Base-by-base conservation (phyloP, 1,284 basidiomycete genomes). In the Sphaerobolus stellatus region DNA sequence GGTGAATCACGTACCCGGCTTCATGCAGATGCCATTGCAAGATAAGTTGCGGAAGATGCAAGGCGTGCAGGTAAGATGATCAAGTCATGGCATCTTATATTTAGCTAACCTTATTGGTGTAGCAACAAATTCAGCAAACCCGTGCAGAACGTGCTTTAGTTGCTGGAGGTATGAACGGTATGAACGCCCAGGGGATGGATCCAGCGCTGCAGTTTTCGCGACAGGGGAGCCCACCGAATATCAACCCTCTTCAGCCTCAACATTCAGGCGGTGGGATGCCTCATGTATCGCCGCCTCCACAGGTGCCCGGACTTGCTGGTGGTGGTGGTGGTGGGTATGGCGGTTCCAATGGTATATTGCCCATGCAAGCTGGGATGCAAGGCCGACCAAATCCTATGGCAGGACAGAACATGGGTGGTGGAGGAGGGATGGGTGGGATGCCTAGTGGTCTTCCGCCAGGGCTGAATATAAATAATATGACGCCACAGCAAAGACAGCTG, bases 31-130 rank as follows among this genome's bases (percentile, higher is more conserved):
- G 55, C 76, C 83, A 8, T 43, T 76, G 5, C 75, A 70, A 56
- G 70, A 77, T 59, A 85, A 88, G 67, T 62, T 88, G 58, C 81
- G 83, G 63, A 79, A 74, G 62, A 73, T 88, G 69, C 67, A 79
- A 41, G 59, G 69, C 55, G 65, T 80, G 22, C 81, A 82, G 72
- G 83, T 86, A 60, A 52, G 72, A 69, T 8, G 36, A 22, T 3
- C 29, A 25, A 44, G 28, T 36, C 18, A 13, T 40, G 50, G n/a
- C n/a, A n/a, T n/a, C n/a, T n/a, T n/a, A n/a, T n/a, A n/a, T n/a
- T n/a, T n/a, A n/a, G n/a, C n/a, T n/a, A n/a, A n/a, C n/a, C n/a
- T n/a, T n/a, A n/a, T n/a, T n/a, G n/a, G n/a, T n/a, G n/a, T n/a
- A 33, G 31, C 52, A 54, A 7, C 45, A 48, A n/a, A 24, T 22